Conservation (phyloP, 2,329 filamentous ascomycete genomes). For the Shiraia sp. region DNA sequence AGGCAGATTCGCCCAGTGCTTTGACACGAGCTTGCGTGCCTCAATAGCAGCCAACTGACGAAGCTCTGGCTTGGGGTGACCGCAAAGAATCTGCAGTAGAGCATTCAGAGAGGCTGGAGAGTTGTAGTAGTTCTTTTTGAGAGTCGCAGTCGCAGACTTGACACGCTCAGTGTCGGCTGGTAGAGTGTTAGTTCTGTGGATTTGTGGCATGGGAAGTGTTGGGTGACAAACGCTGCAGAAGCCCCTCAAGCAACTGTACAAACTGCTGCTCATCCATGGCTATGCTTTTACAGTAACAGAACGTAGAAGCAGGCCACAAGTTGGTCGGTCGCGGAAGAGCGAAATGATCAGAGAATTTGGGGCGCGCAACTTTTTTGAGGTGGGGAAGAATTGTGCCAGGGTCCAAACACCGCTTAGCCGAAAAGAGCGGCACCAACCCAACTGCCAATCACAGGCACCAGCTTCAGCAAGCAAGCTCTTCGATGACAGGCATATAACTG, state of each 20-base stretch:
- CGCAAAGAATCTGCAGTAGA: conserved; percentile 85
- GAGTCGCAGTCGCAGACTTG: conserved; percentile 84
- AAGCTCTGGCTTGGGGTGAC: conserved; percentile 70
- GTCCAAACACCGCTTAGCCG: conserved; percentile 12
- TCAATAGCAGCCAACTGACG: conserved; percentile 93
- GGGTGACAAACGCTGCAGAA: conserved; percentile 75
- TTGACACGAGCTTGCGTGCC: conserved; percentile 77
- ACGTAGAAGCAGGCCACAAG: conserved; percentile 25
- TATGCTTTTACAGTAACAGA: conserved; percentile 23
- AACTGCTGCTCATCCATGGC: conserved; percentile 82
- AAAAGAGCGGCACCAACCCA: conserved; percentile 2
- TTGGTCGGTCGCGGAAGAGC: conserved; percentile 24
- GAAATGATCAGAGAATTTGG: conserved; percentile 24
- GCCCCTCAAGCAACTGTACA: conserved; percentile 81
- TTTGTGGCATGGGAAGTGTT: background rate
- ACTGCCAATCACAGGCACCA: conserved; percentile 9
- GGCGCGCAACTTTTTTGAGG: conserved; percentile 18
- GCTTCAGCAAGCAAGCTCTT: background rate
- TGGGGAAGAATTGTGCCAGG: conserved; percentile 21
- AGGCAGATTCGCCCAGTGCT: conserved; percentile 80
- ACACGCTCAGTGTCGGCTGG: conserved; percentile 75
- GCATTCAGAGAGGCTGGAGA: conserved; percentile 81
- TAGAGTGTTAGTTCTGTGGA: conserved; percentile 38
- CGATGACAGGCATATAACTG: too few relatives aligned
- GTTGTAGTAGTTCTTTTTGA: conserved; percentile 93